phyloP scores from a whole-genome alignment of 805 yeast genomes.

The Saccharomycopsis sp. region DNA sequence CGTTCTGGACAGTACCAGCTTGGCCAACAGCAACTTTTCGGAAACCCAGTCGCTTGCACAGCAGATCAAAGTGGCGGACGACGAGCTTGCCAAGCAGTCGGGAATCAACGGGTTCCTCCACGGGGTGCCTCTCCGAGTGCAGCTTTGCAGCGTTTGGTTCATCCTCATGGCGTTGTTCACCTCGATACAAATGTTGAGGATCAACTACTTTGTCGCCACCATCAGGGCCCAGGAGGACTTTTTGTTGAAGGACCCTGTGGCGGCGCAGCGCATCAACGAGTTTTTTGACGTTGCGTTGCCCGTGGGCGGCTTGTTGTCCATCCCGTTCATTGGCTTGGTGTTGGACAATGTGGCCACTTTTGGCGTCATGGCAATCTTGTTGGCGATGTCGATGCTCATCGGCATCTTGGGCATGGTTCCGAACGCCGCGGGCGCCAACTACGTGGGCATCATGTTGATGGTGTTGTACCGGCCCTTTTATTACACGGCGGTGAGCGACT shows the following conservation, averaged over 20 bases:
- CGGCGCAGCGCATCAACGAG: slow-evolving; percentile 52
- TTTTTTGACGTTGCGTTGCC: slow-evolving; percentile 85
- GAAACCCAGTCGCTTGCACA: slow-evolving; percentile 17
- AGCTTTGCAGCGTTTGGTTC: slow-evolving; percentile 62
- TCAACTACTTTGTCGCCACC: slow-evolving; percentile 90
- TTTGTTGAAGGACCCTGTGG: slow-evolving; percentile 42
- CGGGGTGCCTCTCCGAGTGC: slow-evolving; percentile 27
- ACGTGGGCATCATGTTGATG: slow-evolving; percentile 58
- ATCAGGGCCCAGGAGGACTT: slow-evolving; percentile 73
- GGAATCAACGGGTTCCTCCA: slow-evolving; percentile 18
- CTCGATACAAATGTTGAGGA: slow-evolving; percentile 80
- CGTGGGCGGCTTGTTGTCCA: slow-evolving; percentile 75
- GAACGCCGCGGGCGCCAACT: slow-evolving; percentile 39
- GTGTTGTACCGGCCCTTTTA: slow-evolving; percentile 87
- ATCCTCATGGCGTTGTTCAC: slow-evolving; percentile 68
- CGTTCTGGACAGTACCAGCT: background rate
- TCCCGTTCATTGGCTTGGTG: slow-evolving; percentile 77
- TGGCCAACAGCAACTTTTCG: slow-evolving; percentile 10
- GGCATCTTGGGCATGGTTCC: slow-evolving; percentile 66
- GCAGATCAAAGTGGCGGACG: slow-evolving; percentile 14
- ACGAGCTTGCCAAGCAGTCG: slow-evolving; percentile 12
- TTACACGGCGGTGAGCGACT: slow-evolving; percentile 88
- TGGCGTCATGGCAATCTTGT: slow-evolving; percentile 42
- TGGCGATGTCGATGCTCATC: slow-evolving; percentile 46
- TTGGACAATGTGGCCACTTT: slow-evolving; percentile 67